Percentiles rank a stretch among this genome's conserved stretches.
Conservation (phyloP, 352 stramenopile genomes). For the Phytopythium mirpurense region DNA sequence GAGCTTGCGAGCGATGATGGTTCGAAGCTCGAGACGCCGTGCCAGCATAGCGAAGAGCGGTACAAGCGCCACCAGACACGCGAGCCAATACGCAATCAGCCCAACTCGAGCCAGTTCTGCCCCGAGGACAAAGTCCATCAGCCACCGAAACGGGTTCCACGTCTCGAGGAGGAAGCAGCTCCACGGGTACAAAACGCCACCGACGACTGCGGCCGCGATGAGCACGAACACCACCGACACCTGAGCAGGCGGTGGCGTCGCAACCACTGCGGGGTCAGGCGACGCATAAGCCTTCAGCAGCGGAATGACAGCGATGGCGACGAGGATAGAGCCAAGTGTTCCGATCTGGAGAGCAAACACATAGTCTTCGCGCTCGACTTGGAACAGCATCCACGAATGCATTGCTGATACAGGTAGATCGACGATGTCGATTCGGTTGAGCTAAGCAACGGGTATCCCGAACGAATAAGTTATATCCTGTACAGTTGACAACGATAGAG, state of each 20-base stretch:
- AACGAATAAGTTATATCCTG: no score
- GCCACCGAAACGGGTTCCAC: constrained; percentile 53
- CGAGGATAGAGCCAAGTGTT: constrained; percentile 38
- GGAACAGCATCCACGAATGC: constrained; percentile 24
- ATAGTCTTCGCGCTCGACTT: constrained; percentile 30
- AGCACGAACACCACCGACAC: constrained; percentile 26
- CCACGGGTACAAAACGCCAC: constrained; percentile 49
- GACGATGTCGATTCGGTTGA: constrained; percentile 21
- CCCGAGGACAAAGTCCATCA: constrained; percentile 42
- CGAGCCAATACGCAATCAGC: constrained; percentile 55
- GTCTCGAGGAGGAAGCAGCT: constrained; percentile 59
- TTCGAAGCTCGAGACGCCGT: constrained; percentile 30
- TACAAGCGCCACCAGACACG: constrained; percentile 45
- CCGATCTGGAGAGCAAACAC: constrained; percentile 58
- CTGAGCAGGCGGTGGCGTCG: constrained; percentile 20
- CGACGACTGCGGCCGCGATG: constrained; percentile 24
- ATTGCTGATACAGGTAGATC: constrained; percentile 6
- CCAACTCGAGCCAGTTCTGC: constrained; percentile 16
- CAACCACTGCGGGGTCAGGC: constrained; percentile 31
- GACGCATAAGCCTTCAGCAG: constrained; percentile 38
- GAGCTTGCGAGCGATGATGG: constrained; percentile 75
- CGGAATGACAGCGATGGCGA: constrained; percentile 40
- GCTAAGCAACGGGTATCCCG: constrained; percentile 6
- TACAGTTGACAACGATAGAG: no score
- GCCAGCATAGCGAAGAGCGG: constrained; percentile 44